These are phyloP conservation scores for Buddleja alternifolia DNA, from an alignment of 257 asterid species.

Conservation along the genomic window DNA sequence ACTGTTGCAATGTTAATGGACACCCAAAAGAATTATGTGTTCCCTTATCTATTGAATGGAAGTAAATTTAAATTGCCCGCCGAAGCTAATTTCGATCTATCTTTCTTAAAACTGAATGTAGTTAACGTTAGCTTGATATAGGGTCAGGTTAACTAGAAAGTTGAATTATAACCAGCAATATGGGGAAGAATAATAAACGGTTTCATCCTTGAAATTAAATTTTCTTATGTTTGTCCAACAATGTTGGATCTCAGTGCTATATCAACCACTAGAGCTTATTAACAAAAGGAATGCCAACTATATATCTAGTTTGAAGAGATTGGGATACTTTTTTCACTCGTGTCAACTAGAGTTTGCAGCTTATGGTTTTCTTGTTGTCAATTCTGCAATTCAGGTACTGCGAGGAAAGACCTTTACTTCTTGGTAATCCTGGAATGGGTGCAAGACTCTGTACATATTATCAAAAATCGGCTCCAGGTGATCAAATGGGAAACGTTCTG, in stretches of 20 bases:
- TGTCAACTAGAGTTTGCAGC: conserved; percentile 24
- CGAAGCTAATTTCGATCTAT: too few relatives aligned
- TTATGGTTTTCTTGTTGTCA: conserved; percentile 31
- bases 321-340: background rate
- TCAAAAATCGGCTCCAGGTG: conserved; percentile 79
- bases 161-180: too few relatives aligned
- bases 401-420: conserved; percentile 97
- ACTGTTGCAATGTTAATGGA: too few relatives aligned
- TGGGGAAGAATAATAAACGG: too few relatives aligned
- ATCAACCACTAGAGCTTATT: background rate
- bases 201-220: too few relatives aligned
- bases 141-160: too few relatives aligned
- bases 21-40: too few relatives aligned
- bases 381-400: conserved; percentile 68
- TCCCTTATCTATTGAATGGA: too few relatives aligned
- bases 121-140: too few relatives aligned
- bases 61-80: too few relatives aligned
- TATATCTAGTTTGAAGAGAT: background rate
- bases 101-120: too few relatives aligned
- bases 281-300: conserved; percentile 2
- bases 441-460: conserved; percentile 94
- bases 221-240: background rate
- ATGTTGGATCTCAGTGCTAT: background rate
- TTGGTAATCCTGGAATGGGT: conserved; percentile 98
- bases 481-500: conserved; percentile 69